Evolutionary conservation across 495 filamentous ascomycete genomes (phyloP).

Genomic region (Lophiostoma macrostomum): DNA sequence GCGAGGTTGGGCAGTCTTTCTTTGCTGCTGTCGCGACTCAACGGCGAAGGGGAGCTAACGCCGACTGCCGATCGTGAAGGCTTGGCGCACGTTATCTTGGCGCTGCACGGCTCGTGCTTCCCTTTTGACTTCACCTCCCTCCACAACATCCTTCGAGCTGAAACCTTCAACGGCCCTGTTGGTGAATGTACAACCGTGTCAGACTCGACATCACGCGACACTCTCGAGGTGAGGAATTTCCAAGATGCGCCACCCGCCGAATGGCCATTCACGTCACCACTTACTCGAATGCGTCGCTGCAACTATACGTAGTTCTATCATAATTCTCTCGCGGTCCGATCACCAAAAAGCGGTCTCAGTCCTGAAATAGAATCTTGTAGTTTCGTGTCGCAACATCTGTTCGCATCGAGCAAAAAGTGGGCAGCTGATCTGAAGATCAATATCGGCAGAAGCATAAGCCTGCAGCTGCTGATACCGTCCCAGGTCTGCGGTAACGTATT

Average conservation of each 20-base stretch:
- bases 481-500: not conserved
- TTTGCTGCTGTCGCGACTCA: too few species aligned
- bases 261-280: too few species aligned
- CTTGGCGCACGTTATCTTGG: constrained; percentile 17
- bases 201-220: too few species aligned
- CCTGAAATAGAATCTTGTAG: not conserved
- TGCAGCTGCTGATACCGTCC: not conserved
- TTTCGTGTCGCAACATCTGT: not conserved
- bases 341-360: too few species aligned
- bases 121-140: not conserved
- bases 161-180: too few species aligned
- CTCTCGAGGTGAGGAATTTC: too few species aligned
- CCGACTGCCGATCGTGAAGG: not conserved
- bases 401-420: not conserved
- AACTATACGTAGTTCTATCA: too few species aligned
- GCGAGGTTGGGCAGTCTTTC: not conserved
- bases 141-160: not conserved
- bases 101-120: not conserved
- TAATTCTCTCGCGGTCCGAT: too few species aligned
- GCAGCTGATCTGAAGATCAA: constrained; percentile 6
- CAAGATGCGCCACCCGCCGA: too few species aligned
- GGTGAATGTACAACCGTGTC: too few species aligned
- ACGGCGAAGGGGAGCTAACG: not conserved
- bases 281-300: too few species aligned
- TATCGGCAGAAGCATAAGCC: not conserved